Percentiles rank a stretch among this genome's conserved stretches.
These are phyloP conservation scores for Colletotrichum noveboracense DNA, from an alignment of 2,329 filamentous ascomycete species.

Conservation along the genomic window DNA sequence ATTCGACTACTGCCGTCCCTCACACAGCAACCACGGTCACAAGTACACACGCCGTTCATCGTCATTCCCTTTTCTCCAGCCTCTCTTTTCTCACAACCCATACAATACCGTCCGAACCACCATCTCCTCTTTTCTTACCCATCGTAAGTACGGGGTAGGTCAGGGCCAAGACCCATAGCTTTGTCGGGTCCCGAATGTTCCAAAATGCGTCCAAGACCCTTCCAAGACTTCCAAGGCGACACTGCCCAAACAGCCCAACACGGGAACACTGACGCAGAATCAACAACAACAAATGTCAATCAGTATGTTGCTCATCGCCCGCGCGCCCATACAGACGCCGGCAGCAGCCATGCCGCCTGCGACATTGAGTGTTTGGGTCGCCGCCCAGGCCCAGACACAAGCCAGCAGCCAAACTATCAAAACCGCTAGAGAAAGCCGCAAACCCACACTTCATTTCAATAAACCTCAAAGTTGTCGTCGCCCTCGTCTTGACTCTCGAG, in stretches of 20 bases:
- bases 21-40: background rate
- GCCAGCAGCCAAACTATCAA: background rate
- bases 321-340: background rate
- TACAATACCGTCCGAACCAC: background rate
- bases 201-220: conserved; percentile 4
- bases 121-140: background rate
- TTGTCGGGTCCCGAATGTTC: background rate
- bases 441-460: conserved; percentile 2
- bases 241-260: background rate
- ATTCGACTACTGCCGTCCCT: background rate
- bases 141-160: background rate
- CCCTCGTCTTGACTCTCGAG: conserved; percentile 2
- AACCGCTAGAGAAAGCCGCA: background rate
- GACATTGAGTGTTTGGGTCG: conserved; percentile 8
- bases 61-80: conserved; percentile 7
- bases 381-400: background rate
- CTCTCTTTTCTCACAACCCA: background rate
- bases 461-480: background rate
- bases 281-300: background rate
- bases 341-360: background rate
- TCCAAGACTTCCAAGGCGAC: background rate
- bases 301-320: background rate
- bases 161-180: background rate
- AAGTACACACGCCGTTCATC: background rate
- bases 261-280: background rate